phyloP scores from a whole-genome alignment of 1,284 basidiomycete species.

The Boletellus sp. region DNA sequence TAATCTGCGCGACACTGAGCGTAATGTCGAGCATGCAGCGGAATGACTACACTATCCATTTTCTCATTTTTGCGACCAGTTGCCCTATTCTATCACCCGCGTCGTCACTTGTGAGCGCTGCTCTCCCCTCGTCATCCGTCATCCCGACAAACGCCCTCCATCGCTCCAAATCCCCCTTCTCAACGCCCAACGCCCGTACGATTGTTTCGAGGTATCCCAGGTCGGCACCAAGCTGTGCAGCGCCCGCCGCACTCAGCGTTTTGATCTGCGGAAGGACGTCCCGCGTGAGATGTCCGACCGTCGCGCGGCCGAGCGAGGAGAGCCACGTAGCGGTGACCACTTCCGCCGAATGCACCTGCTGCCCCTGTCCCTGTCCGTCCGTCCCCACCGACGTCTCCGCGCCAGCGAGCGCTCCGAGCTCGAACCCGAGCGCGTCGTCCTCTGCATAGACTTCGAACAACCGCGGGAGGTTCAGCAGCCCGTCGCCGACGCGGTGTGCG shows the following conservation, averaged over 20 bases:
- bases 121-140: constrained; percentile 54
- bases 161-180: constrained; percentile 67
- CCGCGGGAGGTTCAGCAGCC: constrained; percentile 87
- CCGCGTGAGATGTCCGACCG: constrained; percentile 69
- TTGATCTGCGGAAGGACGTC: constrained; percentile 63
- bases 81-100: constrained; percentile 37
- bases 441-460: constrained; percentile 93
- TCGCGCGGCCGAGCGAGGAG: constrained; percentile 78
- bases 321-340: constrained; percentile 87
- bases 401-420: constrained; percentile 44
- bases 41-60: constrained; percentile 37
- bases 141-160: constrained; percentile 70
- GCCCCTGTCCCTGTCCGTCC: constrained; percentile 26
- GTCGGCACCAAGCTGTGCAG: constrained; percentile 84
- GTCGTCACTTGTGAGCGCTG: constrained; percentile 34
- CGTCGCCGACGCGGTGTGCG: constrained; percentile 88
- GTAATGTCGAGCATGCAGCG: background rate
- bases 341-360: constrained; percentile 51
- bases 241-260: constrained; percentile 60
- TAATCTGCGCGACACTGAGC: background rate
- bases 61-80: constrained; percentile 50
- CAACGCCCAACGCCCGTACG: constrained; percentile 86
- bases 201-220: constrained; percentile 88
- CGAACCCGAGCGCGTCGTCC: constrained; percentile 88
- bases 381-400: background rate